Evolutionary conservation across 1,139 yeast genomes (phyloP).

Genomic region (Nakaseomyces sp.): DNA sequence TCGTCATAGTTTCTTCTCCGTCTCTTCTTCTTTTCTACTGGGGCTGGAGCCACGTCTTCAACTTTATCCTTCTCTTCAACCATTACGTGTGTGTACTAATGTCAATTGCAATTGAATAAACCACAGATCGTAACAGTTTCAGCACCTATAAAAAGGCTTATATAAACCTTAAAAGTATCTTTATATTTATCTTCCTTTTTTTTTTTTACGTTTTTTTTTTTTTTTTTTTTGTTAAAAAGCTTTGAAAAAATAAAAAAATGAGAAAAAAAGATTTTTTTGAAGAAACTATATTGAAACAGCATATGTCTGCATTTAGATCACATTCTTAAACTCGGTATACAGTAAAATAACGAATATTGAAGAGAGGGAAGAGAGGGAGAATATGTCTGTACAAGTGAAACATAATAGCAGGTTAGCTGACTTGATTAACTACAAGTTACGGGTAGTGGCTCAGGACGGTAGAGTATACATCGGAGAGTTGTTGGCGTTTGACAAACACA

Average conservation of each 20-base stretch:
- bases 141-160: no score
- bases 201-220: no score
- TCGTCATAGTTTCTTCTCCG: slow-evolving; percentile 48
- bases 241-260: no score
- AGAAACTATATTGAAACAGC: no score
- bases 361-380: background rate
- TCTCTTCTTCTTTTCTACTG: slow-evolving; percentile 28
- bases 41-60: slow-evolving; percentile 8
- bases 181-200: background rate
- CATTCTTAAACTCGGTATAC: no score
- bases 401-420: slow-evolving; percentile 44
- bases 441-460: slow-evolving; percentile 66
- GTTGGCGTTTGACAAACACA: slow-evolving; percentile 80
- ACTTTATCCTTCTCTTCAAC: slow-evolving; percentile 12
- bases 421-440: slow-evolving; percentile 62
- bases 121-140: no score
- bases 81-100: slow-evolving; percentile 7
- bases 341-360: background rate
- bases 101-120: background rate
- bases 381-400: slow-evolving; percentile 15
- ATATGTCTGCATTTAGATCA: no score
- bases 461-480: slow-evolving; percentile 71
- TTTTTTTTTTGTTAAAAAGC: no score
- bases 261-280: no score
- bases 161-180: no score